Conservation (phyloP, 1,139 yeast genomes). For the Starmera stellimalicola region DNA sequence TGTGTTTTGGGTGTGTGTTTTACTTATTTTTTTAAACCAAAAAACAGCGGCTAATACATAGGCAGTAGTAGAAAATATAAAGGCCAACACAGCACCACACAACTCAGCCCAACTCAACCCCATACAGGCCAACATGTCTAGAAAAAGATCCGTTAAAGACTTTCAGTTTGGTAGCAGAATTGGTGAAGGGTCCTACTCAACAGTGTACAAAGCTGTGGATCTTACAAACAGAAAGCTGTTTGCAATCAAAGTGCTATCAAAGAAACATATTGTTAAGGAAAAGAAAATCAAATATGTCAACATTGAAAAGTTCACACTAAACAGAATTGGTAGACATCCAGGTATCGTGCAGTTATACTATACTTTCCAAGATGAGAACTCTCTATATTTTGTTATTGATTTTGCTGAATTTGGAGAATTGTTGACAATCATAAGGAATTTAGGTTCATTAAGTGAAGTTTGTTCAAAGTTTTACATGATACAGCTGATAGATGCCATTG, state of each 20-base stretch:
- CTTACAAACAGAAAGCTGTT: constrained; percentile 61
- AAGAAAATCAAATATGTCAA: constrained; percentile 93
- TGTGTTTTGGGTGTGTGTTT: too few species aligned
- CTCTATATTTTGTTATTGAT: constrained; percentile 85
- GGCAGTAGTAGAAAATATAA: too few species aligned
- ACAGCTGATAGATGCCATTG: constrained; percentile 55
- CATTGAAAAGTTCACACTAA: constrained; percentile 88
- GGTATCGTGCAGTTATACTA: constrained; percentile 85
- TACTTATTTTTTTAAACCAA: too few species aligned
- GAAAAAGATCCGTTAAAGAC: constrained; percentile 66
- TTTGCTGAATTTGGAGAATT: constrained; percentile 92
- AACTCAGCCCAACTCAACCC: background rate
- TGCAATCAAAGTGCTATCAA: constrained; percentile 88
- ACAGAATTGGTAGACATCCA: constrained; percentile 73
- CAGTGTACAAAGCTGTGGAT: constrained; percentile 83
- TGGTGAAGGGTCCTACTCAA: constrained; percentile 96
- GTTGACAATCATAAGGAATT: constrained; percentile 63
- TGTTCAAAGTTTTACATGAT: constrained; percentile 66
- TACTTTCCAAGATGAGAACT: constrained; percentile 87
- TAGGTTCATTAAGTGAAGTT: constrained; percentile 70
- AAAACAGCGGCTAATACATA: too few species aligned
- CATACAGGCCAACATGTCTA: constrained; percentile 20
- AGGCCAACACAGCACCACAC: too few species aligned
- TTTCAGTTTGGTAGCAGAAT: constrained; percentile 79
- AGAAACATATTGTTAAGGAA: constrained; percentile 89